Base-by-base conservation (phyloP, 768 basidiomycete genomes). In the Termitomyces sp. region DNA sequence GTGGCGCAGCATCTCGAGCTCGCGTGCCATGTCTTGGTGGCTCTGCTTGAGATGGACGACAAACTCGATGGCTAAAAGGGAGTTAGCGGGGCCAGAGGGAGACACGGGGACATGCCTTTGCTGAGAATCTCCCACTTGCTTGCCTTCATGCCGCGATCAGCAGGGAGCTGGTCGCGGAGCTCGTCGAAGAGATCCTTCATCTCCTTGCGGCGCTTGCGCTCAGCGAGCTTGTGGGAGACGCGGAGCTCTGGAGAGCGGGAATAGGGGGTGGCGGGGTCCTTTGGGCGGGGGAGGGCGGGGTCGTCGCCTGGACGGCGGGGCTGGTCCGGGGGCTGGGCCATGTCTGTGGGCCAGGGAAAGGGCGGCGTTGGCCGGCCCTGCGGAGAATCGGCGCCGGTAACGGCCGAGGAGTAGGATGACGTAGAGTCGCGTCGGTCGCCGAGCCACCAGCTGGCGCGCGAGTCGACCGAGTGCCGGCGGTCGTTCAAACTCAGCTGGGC, bases 131-230 rank as follows among this genome's bases (percentile, higher is more conserved):
- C 97, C 97, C 96, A 98, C 76, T 99, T 99, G 76, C 92, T 95
- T 20, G 93, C 90, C 70, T 98, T 98, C 87, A 95, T 91, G 45
- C 89, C 94, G 54, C 90, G 84, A 76, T 94, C 94, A 54, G 89
- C 88, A 1, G 97, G 97, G 27, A 99, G 76, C 67, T 92, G 86
- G 71, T 97, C 95, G 58, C 94, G 83, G 62, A 99, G 75, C 71
- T 99, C 97, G 65, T 99, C 97, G 69, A 98, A 98, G 46, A 99
- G 72, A 60, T 98, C 95, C 70, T 97, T 97, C 97, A 99, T 99
- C 75, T 99, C 97, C 74, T 96, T 98, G 73, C 97, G 81, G 65
- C 97, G 77, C 73, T 98, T 98, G 61, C 97, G 80, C 75, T 99
- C 97, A 2, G 97, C 97, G 33, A 99, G 83, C 69, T 99, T 99